These are phyloP conservation scores for Entomophthora muscae DNA, from an alignment of 371 early-diverging fungal species.

Conservation along the genomic window DNA sequence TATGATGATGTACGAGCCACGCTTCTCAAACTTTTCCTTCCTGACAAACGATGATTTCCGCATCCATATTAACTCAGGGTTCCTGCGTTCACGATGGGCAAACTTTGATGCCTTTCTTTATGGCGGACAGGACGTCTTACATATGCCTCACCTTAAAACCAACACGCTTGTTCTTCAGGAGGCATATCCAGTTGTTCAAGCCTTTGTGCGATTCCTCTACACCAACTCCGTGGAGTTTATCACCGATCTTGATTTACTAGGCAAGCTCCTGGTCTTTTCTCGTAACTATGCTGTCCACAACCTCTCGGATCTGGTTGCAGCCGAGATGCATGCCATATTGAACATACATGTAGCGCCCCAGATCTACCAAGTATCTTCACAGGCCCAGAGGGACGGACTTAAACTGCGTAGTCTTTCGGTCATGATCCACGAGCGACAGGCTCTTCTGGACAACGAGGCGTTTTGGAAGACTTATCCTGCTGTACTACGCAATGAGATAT, in stretches of 20 bases:
- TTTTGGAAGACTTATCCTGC: slow-evolving; percentile 8
- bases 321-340: slow-evolving; percentile 43
- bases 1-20: background rate
- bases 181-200: slow-evolving; percentile 36
- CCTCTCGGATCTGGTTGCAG: slow-evolving; percentile 35
- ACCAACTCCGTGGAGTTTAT: slow-evolving; percentile 49
- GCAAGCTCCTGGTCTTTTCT: slow-evolving; percentile 40
- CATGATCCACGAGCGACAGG: slow-evolving; percentile 21
- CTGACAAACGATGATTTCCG: slow-evolving; percentile 5
- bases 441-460: background rate
- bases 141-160: slow-evolving; percentile 25
- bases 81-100: slow-evolving; percentile 48
- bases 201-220: slow-evolving; percentile 52
- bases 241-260: slow-evolving; percentile 34
- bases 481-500: background rate
- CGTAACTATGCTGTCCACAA: slow-evolving; percentile 39
- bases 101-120: slow-evolving; percentile 28
- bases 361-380: slow-evolving; percentile 40
- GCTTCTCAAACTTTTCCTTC: slow-evolving; percentile 4
- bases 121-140: slow-evolving; percentile 16
- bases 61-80: slow-evolving; percentile 45
- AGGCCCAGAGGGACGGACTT: slow-evolving; percentile 33
- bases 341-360: slow-evolving; percentile 46
- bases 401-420: slow-evolving; percentile 39
- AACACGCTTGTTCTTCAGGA: slow-evolving; percentile 14